These are phyloP conservation scores for Clohesyomyces aquaticus DNA, from an alignment of 495 filamentous ascomycete species.

Conservation along the genomic window DNA sequence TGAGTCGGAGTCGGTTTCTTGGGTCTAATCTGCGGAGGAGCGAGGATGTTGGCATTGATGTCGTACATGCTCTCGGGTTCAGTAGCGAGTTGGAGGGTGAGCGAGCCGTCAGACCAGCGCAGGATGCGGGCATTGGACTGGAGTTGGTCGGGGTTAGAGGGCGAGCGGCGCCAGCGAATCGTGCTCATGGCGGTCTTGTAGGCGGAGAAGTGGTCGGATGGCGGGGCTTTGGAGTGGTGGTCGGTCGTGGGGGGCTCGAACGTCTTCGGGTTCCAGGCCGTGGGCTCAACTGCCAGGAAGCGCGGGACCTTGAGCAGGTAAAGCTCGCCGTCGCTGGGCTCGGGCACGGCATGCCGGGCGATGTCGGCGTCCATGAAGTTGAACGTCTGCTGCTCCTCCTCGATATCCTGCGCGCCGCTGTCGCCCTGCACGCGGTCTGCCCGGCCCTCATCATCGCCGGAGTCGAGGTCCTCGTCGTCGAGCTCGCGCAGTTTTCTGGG, in stretches of 20 bases:
- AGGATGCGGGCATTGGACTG: constrained; percentile 79
- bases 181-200: constrained; percentile 69
- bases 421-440: constrained; percentile 51
- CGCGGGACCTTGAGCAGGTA: constrained; percentile 78
- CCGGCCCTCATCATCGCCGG: constrained; percentile 71
- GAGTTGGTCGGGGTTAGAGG: constrained; percentile 60
- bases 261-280: constrained; percentile 70
- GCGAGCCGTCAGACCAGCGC: constrained; percentile 81
- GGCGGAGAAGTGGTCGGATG: constrained; percentile 56
- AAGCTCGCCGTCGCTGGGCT: constrained; percentile 62
- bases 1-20: constrained; percentile 55
- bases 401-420: constrained; percentile 36
- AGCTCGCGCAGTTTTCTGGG: constrained; percentile 57
- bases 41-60: constrained; percentile 73
- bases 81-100: constrained; percentile 76
- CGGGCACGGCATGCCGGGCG: constrained; percentile 64
- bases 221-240: constrained; percentile 51
- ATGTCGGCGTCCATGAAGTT: constrained; percentile 45
- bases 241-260: constrained; percentile 67
- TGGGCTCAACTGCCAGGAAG: constrained; percentile 76
- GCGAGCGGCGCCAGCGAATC: constrained; percentile 70
- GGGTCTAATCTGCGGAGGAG: constrained; percentile 59
- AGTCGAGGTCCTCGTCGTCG: constrained; percentile 77
- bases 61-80: constrained; percentile 78
- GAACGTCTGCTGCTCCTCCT: constrained; percentile 35